Percentiles rank a stretch among this genome's conserved stretches.
phyloP scores from a whole-genome alignment of 1,284 basidiomycete genomes.

The Cryptococcus amylolentus region DNA sequence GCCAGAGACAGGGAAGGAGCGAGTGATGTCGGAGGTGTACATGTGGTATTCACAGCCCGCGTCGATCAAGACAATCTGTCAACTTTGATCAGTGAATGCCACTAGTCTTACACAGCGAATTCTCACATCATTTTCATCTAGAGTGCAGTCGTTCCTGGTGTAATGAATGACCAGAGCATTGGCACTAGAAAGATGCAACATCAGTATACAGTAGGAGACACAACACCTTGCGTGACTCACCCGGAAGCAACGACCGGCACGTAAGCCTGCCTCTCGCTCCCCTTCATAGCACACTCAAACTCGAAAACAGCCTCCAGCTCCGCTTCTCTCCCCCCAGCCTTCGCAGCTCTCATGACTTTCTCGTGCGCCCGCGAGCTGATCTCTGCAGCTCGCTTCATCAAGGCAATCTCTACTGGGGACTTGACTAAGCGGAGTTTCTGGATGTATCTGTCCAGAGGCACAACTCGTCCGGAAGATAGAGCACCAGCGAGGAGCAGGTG shows the following conservation, averaged over 20 bases:
- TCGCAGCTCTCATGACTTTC: slow-evolving; percentile 69
- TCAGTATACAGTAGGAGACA: not conserved
- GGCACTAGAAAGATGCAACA: slow-evolving; percentile 52
- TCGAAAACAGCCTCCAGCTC: slow-evolving; percentile 81
- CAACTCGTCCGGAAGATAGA: slow-evolving; percentile 35
- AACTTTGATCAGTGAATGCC: slow-evolving; percentile 2
- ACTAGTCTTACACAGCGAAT: not conserved
- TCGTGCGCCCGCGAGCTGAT: slow-evolving; percentile 50
- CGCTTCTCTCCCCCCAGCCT: slow-evolving; percentile 67
- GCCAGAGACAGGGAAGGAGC: slow-evolving; percentile 83
- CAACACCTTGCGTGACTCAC: slow-evolving; percentile 51
- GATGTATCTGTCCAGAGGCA: slow-evolving; percentile 45
- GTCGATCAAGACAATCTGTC: slow-evolving; percentile 71
- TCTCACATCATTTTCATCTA: slow-evolving; percentile 62
- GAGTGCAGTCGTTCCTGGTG: slow-evolving; percentile 76
- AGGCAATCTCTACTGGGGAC: slow-evolving; percentile 45
- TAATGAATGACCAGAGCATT: slow-evolving; percentile 90
- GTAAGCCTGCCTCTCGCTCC: slow-evolving; percentile 80
- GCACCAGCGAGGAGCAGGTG: slow-evolving; percentile 47
- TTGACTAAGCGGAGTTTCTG: slow-evolving; percentile 51
- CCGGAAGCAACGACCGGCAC: slow-evolving; percentile 93
- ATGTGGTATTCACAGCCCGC: slow-evolving; percentile 86
- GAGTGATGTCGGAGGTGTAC: slow-evolving; percentile 95
- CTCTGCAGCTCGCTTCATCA: slow-evolving; percentile 53
- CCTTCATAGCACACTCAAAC: slow-evolving; percentile 72